Base-by-base conservation (phyloP, 805 yeast species). In the Myxozyma nipponensis region DNA sequence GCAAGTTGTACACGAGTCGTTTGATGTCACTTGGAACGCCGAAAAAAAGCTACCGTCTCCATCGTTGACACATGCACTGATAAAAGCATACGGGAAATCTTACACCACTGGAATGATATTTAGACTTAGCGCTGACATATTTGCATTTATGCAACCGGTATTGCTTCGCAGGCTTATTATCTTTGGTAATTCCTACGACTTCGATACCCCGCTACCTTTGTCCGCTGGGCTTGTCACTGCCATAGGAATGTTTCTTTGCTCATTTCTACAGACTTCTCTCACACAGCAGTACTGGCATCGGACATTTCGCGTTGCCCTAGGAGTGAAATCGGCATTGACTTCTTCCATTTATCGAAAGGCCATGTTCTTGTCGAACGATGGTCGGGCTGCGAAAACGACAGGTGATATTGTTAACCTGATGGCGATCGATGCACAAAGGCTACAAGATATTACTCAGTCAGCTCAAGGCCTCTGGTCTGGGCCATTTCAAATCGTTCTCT, bases 391-490 rank as follows among this genome's bases (percentile, higher is more conserved):
- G 17, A 70, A 77, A 56, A 68, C 87, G 1, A 77, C 90, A 1
- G 95, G 95, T 56, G 95, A 86, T 57, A 84, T 88, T 44, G 76
- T 87, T 56, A 87, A 85, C 61, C 72, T 84, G 61, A 77, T 86
- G 70, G 61, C 91, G n/a, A 89, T 85, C 24, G 96, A 87, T 69
- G 80, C 84, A 5, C 68, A 69, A 39, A 72, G 84, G 52, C 68
- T 87, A 26, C 86, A 82, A 61, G 80, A 77, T 26, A 67, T 84
- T 10, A 77, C 83, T 19, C 90, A 86, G 65, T 82, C 83, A 65
- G 79, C 89, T 52, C 87, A 87, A 59, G 76, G 87, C 39, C 73
- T 87, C 42, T 86, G 95, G 89, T 86, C 96, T 1, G 96, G 96
- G 37, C 98, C 98, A 1, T 84, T 89, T 69, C 96, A 89, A 69